These are phyloP conservation scores for Neofusicoccum kwambonambiense DNA, from an alignment of 2,329 filamentous ascomycete species.

Conservation along the genomic window DNA sequence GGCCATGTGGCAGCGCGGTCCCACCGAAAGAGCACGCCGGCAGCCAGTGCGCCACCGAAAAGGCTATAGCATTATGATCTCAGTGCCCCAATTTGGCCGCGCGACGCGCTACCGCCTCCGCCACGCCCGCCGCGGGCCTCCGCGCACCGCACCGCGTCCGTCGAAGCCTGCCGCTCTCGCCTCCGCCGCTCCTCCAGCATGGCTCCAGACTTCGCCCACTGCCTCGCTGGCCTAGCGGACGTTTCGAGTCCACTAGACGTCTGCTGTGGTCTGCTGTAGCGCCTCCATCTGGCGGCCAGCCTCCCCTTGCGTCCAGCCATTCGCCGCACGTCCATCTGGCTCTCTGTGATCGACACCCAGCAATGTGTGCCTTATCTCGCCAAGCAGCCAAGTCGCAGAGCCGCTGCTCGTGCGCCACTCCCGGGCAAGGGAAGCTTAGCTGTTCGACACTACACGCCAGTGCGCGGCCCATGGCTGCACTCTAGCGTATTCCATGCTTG, in stretches of 20 bases:
- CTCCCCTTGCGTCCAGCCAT: not conserved
- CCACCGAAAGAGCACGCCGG: not conserved
- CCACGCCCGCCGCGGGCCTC: not conserved
- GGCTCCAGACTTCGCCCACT: no score
- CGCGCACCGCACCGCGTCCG: not conserved
- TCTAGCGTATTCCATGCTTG: not conserved
- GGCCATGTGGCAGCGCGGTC: not conserved
- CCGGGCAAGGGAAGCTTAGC: conserved; percentile 10
- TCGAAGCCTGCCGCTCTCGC: not conserved
- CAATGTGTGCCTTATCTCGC: conserved; percentile 15
- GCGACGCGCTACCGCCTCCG: not conserved
- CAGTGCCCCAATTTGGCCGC: not conserved
- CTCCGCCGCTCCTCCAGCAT: not conserved
- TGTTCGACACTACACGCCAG: not conserved
- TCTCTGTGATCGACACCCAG: not conserved
- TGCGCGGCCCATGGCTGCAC: not conserved
- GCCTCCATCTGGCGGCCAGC: no score
- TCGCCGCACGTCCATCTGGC: not conserved
- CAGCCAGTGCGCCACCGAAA: not conserved
- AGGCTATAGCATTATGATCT: not conserved
- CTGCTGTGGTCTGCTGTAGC: not conserved
- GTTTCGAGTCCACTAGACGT: not conserved
- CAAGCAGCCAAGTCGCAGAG: conserved; percentile 3
- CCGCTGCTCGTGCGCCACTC: conserved; percentile 5
- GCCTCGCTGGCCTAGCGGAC: not conserved